Evolutionary conservation across 768 basidiomycete species (phyloP), one percentile per base, ranked within the genome.

Genomic region (Tephrocybe sp.): DNA sequence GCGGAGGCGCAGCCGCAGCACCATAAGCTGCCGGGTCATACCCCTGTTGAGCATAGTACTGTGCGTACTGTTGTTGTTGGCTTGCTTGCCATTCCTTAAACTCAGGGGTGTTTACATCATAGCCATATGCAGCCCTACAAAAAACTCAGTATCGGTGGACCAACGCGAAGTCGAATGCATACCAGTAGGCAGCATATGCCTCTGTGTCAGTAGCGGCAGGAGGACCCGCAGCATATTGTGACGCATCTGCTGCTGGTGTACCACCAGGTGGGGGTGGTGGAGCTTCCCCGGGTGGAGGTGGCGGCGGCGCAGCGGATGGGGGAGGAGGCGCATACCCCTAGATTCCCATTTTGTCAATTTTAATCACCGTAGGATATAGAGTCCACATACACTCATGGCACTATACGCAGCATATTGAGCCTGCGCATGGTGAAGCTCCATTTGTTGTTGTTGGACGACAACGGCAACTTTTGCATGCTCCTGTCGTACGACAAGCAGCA

Each of bases 371-470:
- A 13, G 25, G 21, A 16, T 15, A 26, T 46, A 43, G 22, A 37
- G 55, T 60, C 61, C 58, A 76, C 80, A 58, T 66, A 83, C 82
- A 48, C 74, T 66, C 69, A 84, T 79, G 34, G 77, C 72, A 56
- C 78, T 77, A 60, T 91, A 89, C 18, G 83, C 84, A 40, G 86
- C 86, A 68, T 88, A 91, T 63, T 89, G 87, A 55, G 78, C 72
- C 64, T 92, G 90, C 2, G 87, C 88, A 64, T 90, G 87, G 54
- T 91, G 89, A 22, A 91, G 75, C 60, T 92, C 89, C 86, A 89
- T 87, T 67, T 92, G 89, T 64, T 91, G 87, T 44, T 89, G 88
- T 43, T 77, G 74, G 4, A 88, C 65, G 3, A 58, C 12, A 9
- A 18, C 45, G 3, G 48, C 31, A 22, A 92, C 86, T 67, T 98